Evolutionary conservation across 768 basidiomycete genomes (phyloP), one percentile per base, ranked within the genome.

Genomic region (Heimioporus sp.): DNA sequence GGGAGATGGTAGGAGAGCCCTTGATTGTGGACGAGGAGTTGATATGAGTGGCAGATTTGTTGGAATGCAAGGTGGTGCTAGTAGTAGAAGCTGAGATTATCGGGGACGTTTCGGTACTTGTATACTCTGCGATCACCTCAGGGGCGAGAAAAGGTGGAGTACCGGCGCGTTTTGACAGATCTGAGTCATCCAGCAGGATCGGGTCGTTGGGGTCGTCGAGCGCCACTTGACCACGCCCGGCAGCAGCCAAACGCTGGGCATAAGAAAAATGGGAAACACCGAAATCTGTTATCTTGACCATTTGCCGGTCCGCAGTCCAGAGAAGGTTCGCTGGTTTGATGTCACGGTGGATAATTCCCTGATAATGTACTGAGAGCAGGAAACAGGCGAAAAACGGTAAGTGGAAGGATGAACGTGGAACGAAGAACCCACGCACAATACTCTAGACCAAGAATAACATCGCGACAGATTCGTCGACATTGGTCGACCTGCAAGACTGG

Each of bases 261-360:
- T 92, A 88, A 5, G 92, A 96, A 71, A 96, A 94, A 66, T 96
- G 92, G 15, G 96, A 95, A 47, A 97, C 93, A 47, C 97, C 97
- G 70, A 99, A 98, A 72, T 99, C 97, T 24, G 88, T 92, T 54
- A 99, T 98, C 72, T 99, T 99, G 72, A 98, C 95, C 52, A 81
- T 82, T 53, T 82, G 81, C 48, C 90, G 85, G 73, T 96, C 90
- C 24, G 80, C 78, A 3, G 89, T 88, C 85, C 91, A 93, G 28
- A 99, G 80, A 20, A 99, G 83, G 70, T 99, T 99, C 42, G 94
- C 92, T 24, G 97, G 97, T 67, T 99, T 99, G 75, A 99, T 98
- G 73, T 99, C 97, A 51, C 97, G 91, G 72, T 99, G 97, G 45
- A 99, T 98, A 69, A 99, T 98, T 20, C 96, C 97, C 65, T 98